Evolutionary conservation across 1,284 basidiomycete genomes (phyloP), one percentile per base, ranked within the genome.

Genomic region (Naganishia sp.): DNA sequence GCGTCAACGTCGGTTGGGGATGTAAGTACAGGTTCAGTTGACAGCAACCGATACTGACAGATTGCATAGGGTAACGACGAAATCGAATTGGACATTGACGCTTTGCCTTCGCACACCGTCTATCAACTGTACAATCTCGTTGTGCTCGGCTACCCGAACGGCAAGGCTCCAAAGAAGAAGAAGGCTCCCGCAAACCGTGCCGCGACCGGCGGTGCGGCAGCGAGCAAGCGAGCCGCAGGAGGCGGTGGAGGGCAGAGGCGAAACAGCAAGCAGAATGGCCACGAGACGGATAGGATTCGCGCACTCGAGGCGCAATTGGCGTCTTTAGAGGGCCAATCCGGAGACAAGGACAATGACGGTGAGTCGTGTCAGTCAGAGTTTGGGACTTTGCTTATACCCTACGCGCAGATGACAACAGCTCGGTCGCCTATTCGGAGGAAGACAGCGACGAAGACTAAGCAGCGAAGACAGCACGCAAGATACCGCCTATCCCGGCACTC

Each of bases 71-170:
- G 90, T 77, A 90, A 89, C 63, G 91, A 96, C 78, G 94, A 97
- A 82, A 96, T 97, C 74, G 94, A 97, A 80, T 86, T 97, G 53
- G 94, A 97, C 80, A 96, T 97, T 72, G 94, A 97, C 75, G 83
- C 87, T 54, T 83, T 97, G 44, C 92, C 94, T 59, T 83, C 89
- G 5, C 80, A 85, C 23, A 93, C 94, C 39, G 85, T 96, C 55
- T 88, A 88, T 65, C 91, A 92, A 80, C 84, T 97, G 33, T 97
- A 96, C 83, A 94, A 94, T 80, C 92, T 91, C 74, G 94, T 96
- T 69, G 85, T 94, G 69, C 86, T 90, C 10, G 75, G 77, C n/a
- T 68, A 67, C 31, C 56, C 69, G 46, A 59, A 67, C 21, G 71
- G 74, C 39, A 73, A 74, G 28, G 15, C 36, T 3, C 63, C 65